Evolutionary conservation across 202 grass and related monocot genomes (phyloP).

Genomic region (Musa balbisiana): DNA sequence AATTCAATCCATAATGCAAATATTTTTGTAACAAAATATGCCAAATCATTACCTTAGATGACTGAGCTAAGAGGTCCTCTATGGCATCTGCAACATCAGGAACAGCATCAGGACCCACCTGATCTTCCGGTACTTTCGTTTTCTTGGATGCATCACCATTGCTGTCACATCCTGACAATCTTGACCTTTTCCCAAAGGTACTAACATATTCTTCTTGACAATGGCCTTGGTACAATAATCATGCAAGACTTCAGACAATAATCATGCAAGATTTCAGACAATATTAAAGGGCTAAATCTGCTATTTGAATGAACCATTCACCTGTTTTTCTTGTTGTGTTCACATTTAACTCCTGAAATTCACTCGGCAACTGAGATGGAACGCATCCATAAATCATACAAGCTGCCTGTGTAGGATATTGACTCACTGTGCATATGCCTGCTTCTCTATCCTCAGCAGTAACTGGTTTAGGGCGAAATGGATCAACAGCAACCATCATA

Average conservation of each 20-base stretch:
- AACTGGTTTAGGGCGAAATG: slow-evolving; percentile 53
- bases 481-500: slow-evolving; percentile 48
- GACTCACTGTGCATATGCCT: slow-evolving; percentile 49
- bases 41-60: slow-evolving; percentile 52
- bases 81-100: slow-evolving; percentile 76
- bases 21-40: slow-evolving; percentile 19
- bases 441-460: slow-evolving; percentile 57
- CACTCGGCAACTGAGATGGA: slow-evolving; percentile 27
- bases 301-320: slow-evolving; percentile 15
- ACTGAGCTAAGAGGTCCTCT: slow-evolving; percentile 70
- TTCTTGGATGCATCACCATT: slow-evolving; percentile 29
- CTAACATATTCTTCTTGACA: slow-evolving; percentile 25
- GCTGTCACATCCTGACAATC: slow-evolving; percentile 31
- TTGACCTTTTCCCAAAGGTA: slow-evolving; percentile 40
- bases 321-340: slow-evolving; percentile 45
- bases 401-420: slow-evolving; percentile 57
- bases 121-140: slow-evolving; percentile 33
- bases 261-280: slow-evolving; percentile 17
- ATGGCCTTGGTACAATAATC: slow-evolving; percentile 15
- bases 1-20: slow-evolving; percentile 2
- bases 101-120: slow-evolving; percentile 32
- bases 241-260: neutral
- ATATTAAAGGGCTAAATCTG: neutral
- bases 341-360: slow-evolving; percentile 15
- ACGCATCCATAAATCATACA: slow-evolving; percentile 30